Base-by-base conservation (phyloP, 495 filamentous ascomycete species). In the Annulohypoxylon moriforme region DNA sequence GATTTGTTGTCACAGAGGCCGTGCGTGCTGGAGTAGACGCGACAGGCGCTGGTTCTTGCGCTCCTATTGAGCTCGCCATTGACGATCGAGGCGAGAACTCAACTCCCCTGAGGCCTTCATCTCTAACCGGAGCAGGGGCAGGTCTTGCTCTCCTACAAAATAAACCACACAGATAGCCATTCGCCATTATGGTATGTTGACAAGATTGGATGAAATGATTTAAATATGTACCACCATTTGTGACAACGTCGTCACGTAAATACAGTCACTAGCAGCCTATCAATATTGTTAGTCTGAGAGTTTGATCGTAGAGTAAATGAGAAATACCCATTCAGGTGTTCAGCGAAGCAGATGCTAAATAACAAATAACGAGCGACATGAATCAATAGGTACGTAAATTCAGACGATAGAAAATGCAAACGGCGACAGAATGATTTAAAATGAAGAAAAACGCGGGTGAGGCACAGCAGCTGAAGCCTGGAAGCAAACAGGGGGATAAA, bases 31-130 rank as follows among this genome's bases (percentile, higher is more conserved):
- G 46, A 5, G 49, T 34, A 2, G 65, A 44, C n/a, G 16, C 25
- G 16, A 29, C 20, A 25, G 42, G 60, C 16, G 14, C 20, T 14
- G 60, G 18, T 9, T 60, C 31, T 16, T 46, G 60, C 14, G 52
- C 61, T 3, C 4, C 10, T n/a, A 22, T 60, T 16, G 71, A 73
- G 33, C 67, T 73, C 33, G 66, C 60, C 25, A 63, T 20, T 1
- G 71, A 74, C 2, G 71, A 62, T 18, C 71, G 55, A 3, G 71
- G 61, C 1, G 68, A 68, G 57, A 72, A 68, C 50, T 72, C 68
- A n/a, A 68, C 64, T 25, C 72, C 72, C 11, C 18, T 36, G 14
- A 73, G 56, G 7, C 56, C 64, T 20, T 50, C 22, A 18, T 71
- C 47, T 11, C 31, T 25, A 20, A 20, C 22, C 20, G 46, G 34